These are phyloP conservation scores for Ilyonectria sp. DNA, from an alignment of 2,329 filamentous ascomycete species.

Conservation along the genomic window DNA sequence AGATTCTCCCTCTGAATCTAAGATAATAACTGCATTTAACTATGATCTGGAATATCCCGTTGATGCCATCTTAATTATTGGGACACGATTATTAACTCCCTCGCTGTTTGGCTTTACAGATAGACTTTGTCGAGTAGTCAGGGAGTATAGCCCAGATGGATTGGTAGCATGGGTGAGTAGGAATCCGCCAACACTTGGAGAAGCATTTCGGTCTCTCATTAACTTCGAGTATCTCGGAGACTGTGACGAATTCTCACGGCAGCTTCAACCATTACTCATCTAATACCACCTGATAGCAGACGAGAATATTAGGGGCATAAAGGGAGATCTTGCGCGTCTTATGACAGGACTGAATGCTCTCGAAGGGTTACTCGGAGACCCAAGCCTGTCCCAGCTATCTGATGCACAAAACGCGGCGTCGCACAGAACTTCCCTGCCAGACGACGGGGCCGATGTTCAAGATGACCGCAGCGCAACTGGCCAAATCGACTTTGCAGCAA, in stretches of 20 bases:
- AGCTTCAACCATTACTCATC: too few relatives aligned
- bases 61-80: slow-evolving; percentile 15
- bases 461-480: too few relatives aligned
- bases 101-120: background rate
- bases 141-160: background rate
- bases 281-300: too few relatives aligned
- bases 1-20: slow-evolving; percentile 4
- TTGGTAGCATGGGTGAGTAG: slow-evolving; percentile 13
- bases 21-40: slow-evolving; percentile 15
- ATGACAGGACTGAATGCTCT: too few relatives aligned
- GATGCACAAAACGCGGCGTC: too few relatives aligned
- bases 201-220: slow-evolving; percentile 11
- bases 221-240: slow-evolving; percentile 11
- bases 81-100: slow-evolving; percentile 3
- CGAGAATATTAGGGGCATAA: too few relatives aligned
- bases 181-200: background rate
- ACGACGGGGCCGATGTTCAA: too few relatives aligned
- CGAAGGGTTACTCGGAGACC: too few relatives aligned
- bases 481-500: too few relatives aligned
- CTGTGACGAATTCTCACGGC: slow-evolving; percentile 22
- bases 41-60: slow-evolving; percentile 5
- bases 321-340: too few relatives aligned
- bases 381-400: too few relatives aligned
- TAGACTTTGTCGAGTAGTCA: background rate
- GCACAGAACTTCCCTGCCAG: too few relatives aligned